These are phyloP conservation scores for Pseudoscleropodium purum DNA, from an alignment of 225 moss, liverwort and hornwort genomes.

Conservation along the genomic window DNA sequence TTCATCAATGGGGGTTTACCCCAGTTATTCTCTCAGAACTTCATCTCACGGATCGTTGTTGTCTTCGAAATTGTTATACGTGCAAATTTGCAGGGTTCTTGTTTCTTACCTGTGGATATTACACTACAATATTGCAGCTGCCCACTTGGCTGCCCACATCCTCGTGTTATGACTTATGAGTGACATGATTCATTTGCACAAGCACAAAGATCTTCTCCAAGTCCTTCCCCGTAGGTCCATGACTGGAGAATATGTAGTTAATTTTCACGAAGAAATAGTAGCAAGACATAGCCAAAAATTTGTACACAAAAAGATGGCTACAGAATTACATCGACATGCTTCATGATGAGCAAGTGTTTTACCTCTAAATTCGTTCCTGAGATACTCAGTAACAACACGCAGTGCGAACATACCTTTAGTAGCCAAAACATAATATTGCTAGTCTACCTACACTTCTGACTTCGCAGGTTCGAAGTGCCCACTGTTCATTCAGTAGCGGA, in stretches of 20 bases:
- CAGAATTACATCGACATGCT: not conserved
- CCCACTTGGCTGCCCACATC: not conserved
- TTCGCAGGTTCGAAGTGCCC: not conserved
- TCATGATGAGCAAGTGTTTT: not conserved
- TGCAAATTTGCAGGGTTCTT: not conserved
- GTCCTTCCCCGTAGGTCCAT: not conserved
- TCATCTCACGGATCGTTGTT: not conserved
- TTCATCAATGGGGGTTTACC: not conserved
- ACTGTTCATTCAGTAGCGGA: not conserved
- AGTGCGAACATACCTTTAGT: not conserved
- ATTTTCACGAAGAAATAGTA: not conserved
- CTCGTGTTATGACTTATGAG: not conserved
- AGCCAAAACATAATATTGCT: not conserved
- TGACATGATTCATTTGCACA: not conserved
- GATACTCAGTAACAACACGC: too few relatives aligned
- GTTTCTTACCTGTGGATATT: not conserved
- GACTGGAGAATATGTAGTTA: not conserved
- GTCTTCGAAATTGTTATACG: not conserved
- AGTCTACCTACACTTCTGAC: not conserved
- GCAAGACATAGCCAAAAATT: not conserved
- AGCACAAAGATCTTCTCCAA: not conserved
- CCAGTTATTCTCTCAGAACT: not conserved
- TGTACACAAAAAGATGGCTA: not conserved
- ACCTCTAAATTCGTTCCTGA: too few relatives aligned
- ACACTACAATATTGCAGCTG: not conserved